These are phyloP conservation scores for Mucor irregularis DNA, from an alignment of 371 early-diverging fungal species.

Conservation along the genomic window DNA sequence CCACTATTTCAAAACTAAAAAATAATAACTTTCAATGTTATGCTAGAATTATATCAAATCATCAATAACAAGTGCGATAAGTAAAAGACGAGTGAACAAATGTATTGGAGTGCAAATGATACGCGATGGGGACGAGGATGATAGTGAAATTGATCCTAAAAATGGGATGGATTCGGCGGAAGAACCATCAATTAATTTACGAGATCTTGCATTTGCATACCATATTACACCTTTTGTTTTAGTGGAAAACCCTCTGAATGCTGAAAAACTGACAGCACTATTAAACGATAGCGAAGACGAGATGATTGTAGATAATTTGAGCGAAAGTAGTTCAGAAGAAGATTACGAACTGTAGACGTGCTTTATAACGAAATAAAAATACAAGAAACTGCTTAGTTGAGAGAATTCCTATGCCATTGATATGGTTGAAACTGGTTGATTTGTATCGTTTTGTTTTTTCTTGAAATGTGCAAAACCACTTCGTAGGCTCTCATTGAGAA, in stretches of 20 bases:
- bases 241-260: constrained; percentile 68
- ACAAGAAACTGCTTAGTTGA: too few relatives aligned
- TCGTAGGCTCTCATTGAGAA: too few relatives aligned
- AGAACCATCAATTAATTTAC: constrained; percentile 22
- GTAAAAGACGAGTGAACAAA: constrained; percentile 68
- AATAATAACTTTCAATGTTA: too few relatives aligned
- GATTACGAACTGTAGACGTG: constrained; percentile 8
- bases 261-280: constrained; percentile 65
- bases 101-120: constrained; percentile 58
- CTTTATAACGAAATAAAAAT: too few relatives aligned
- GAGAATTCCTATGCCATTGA: too few relatives aligned
- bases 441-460: too few relatives aligned
- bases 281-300: constrained; percentile 61
- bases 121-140: constrained; percentile 5
- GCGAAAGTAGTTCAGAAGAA: constrained; percentile 18
- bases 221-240: constrained; percentile 66
- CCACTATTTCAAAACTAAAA: too few relatives aligned
- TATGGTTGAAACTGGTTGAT: too few relatives aligned
- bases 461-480: too few relatives aligned
- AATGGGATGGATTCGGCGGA: constrained; percentile 13
- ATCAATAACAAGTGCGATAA: constrained; percentile 69
- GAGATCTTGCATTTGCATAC: constrained; percentile 71
- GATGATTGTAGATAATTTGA: constrained; percentile 29
- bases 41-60: constrained; percentile 72
- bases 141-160: constrained; percentile 9